Percentiles rank a stretch among this genome's conserved stretches.
phyloP scores from a whole-genome alignment of 108 stramenopile genomes.

The Discostella pseudostelligera region DNA sequence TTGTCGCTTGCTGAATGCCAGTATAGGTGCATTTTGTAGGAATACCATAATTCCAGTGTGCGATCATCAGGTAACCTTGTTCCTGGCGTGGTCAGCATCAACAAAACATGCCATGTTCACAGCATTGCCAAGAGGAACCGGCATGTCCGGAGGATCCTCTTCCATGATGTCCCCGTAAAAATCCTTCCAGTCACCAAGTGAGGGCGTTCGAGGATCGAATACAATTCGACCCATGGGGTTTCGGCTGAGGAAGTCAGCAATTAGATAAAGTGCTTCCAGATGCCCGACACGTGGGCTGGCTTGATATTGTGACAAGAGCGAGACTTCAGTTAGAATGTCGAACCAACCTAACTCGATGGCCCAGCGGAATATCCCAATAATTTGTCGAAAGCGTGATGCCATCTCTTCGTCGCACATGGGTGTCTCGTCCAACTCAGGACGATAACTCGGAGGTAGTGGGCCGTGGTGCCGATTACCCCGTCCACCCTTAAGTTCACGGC shows the following conservation, averaged over 20 bases:
- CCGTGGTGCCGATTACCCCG: slow-evolving; percentile 2
- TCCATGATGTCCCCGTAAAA: slow-evolving; percentile 31
- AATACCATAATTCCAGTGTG: slow-evolving; percentile 34
- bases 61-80: slow-evolving; percentile 44
- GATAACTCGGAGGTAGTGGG: slow-evolving; percentile 3
- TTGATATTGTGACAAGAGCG: slow-evolving; percentile 29
- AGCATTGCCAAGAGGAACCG: slow-evolving; percentile 22
- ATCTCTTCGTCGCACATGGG: no score
- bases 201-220: no score
- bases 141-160: slow-evolving; percentile 22
- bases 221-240: no score
- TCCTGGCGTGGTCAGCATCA: slow-evolving; percentile 48
- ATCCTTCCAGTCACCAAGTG: slow-evolving; percentile 19
- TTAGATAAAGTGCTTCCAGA: no score
- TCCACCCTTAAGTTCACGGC: slow-evolving; percentile 9
- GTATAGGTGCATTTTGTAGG: not conserved
- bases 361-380: no score
- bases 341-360: no score
- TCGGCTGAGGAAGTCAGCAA: no score
- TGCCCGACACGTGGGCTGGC: no score
- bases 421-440: slow-evolving; percentile 37
- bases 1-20: not conserved
- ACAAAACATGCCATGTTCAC: slow-evolving; percentile 14
- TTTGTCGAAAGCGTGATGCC: no score
- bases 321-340: slow-evolving; percentile 17